A percentile compares a stretch with the other conserved stretches of the same genome.
phyloP scores from a whole-genome alignment of 495 filamentous ascomycete genomes.

The Aspergillus bridgeri region DNA sequence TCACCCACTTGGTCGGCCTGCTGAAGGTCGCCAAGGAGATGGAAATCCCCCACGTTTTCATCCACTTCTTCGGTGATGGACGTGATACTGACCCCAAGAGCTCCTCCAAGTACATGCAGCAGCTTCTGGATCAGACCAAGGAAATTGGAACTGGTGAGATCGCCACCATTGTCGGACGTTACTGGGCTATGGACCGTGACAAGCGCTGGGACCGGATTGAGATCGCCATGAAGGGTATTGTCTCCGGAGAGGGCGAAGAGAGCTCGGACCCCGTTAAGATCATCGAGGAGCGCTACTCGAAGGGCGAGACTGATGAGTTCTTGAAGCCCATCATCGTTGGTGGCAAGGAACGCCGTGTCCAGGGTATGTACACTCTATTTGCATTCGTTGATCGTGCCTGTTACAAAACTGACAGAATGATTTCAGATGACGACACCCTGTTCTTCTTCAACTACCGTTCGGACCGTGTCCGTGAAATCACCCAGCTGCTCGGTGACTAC shows the following conservation, averaged over 20 bases:
- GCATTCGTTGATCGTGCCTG: not conserved
- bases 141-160: slow-evolving; percentile 84
- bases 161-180: slow-evolving; percentile 91
- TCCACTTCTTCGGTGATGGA: slow-evolving; percentile 98
- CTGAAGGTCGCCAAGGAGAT: slow-evolving; percentile 85
- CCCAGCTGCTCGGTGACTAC: slow-evolving; percentile 85
- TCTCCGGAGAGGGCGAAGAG: slow-evolving; percentile 80
- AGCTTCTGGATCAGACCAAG: slow-evolving; percentile 70
- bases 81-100: slow-evolving; percentile 97
- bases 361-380: slow-evolving; percentile 52
- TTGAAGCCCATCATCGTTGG: slow-evolving; percentile 94
- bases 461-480: slow-evolving; percentile 94
- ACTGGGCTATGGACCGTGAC: slow-evolving; percentile 99
- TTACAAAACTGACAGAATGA: slow-evolving; percentile 14
- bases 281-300: slow-evolving; percentile 81
- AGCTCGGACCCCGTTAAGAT: slow-evolving; percentile 80
- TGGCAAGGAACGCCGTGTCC: slow-evolving; percentile 76
- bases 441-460: slow-evolving; percentile 99
- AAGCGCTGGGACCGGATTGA: slow-evolving; percentile 97
- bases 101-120: slow-evolving; percentile 77
- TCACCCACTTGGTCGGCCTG: slow-evolving; percentile 83
- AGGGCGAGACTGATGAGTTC: slow-evolving; percentile 93
- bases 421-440: slow-evolving; percentile 77
- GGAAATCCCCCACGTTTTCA: slow-evolving; percentile 84
- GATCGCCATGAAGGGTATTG: slow-evolving; percentile 80